phyloP scores from a whole-genome alignment of 345 rosid genomes.

The Sonneratia alba region DNA sequence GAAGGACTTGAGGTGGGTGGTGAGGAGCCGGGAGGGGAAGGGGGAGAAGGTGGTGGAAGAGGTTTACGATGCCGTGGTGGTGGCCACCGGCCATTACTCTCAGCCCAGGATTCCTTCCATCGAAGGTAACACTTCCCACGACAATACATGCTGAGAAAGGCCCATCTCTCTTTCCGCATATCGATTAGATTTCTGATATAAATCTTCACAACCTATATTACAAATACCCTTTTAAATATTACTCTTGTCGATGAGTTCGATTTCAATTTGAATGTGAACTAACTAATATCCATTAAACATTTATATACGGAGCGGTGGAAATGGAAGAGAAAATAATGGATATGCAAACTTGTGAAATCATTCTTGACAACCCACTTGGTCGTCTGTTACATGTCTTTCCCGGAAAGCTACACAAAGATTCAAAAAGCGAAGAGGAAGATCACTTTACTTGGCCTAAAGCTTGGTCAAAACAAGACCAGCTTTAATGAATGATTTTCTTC shows the following conservation, averaged over 20 bases:
- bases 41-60: slow-evolving; percentile 39
- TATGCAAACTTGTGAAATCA: background rate
- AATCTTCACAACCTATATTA: too few species aligned
- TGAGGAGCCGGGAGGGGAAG: slow-evolving; percentile 36
- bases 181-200: too few species aligned
- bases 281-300: too few species aligned
- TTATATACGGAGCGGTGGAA: too few species aligned
- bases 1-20: slow-evolving; percentile 55
- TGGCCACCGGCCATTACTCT: slow-evolving; percentile 89
- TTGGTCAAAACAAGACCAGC: background rate
- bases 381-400: background rate
- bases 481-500: slow-evolving; percentile 1
- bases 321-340: too few species aligned
- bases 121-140: slow-evolving; percentile 35
- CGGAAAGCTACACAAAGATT: background rate
- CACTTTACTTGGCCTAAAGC: background rate
- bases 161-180: too few species aligned
- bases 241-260: too few species aligned
- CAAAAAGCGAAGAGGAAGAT: background rate
- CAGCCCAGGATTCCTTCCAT: slow-evolving; percentile 68
- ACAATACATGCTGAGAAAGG: too few species aligned
- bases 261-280: too few species aligned
- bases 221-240: too few species aligned
- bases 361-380: background rate
- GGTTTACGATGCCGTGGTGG: slow-evolving; percentile 84